These are phyloP conservation scores for Heliamphora pulchella DNA, from an alignment of 179 eudicot genomes.

Conservation along the genomic window DNA sequence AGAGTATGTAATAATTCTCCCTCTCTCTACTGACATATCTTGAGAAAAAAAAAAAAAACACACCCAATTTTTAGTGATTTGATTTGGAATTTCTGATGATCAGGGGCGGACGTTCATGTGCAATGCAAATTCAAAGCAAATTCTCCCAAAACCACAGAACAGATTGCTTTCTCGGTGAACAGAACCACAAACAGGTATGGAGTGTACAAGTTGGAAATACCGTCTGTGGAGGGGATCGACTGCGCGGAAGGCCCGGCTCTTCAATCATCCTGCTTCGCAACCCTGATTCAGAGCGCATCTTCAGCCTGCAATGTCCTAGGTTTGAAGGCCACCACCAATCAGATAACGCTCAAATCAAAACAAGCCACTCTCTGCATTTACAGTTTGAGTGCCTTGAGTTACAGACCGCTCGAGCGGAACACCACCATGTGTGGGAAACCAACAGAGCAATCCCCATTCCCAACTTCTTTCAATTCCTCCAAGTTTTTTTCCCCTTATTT, in stretches of 20 bases:
- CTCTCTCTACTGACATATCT: no score
- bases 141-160: slow-evolving; percentile 46
- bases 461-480: slow-evolving; percentile 26
- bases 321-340: slow-evolving; percentile 29
- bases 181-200: slow-evolving; percentile 57
- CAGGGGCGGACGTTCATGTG: slow-evolving; percentile 62
- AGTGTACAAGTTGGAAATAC: slow-evolving; percentile 53
- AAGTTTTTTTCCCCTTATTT: slow-evolving; percentile 35
- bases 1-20: no score
- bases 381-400: slow-evolving; percentile 51
- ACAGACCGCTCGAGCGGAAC: slow-evolving; percentile 44
- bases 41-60: not conserved
- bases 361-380: slow-evolving; percentile 44
- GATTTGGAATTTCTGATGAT: not conserved
- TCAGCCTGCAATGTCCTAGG: slow-evolving; percentile 43
- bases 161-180: slow-evolving; percentile 53
- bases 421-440: slow-evolving; percentile 40
- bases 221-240: slow-evolving; percentile 60
- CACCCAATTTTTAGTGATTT: not conserved
- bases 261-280: slow-evolving; percentile 48
- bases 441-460: not conserved
- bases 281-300: slow-evolving; percentile 35
- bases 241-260: slow-evolving; percentile 57
- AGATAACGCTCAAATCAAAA: slow-evolving; percentile 47
- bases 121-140: slow-evolving; percentile 53